Conservation (phyloP, 2,329 filamentous ascomycete genomes). For the Leptographium lundbergii region DNA sequence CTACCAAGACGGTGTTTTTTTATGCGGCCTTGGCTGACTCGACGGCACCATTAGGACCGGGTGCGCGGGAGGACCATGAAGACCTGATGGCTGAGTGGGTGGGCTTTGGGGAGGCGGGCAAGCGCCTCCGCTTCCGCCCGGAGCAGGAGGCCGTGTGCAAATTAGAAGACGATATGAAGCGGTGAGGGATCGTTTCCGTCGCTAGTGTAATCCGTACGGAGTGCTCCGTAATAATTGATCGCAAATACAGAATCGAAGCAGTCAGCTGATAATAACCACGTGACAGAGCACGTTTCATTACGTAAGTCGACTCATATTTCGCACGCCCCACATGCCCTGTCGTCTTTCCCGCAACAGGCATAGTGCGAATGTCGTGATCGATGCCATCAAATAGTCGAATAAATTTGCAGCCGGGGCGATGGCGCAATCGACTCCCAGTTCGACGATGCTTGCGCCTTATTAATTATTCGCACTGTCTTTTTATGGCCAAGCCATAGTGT, state of each 20-base stretch:
- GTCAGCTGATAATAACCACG: too few relatives aligned
- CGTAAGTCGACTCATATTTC: too few relatives aligned
- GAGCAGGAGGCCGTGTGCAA: slow-evolving; percentile 9
- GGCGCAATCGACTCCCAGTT: slow-evolving; percentile 10
- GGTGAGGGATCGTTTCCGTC: not conserved
- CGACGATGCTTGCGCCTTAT: not conserved
- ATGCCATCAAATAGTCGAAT: slow-evolving; percentile 2
- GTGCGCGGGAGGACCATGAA: slow-evolving; percentile 11
- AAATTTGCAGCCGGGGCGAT: slow-evolving; percentile 7
- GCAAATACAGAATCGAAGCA: too few relatives aligned
- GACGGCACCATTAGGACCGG: slow-evolving; percentile 5
- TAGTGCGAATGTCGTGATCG: slow-evolving; percentile 27
- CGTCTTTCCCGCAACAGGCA: slow-evolving; percentile 7
- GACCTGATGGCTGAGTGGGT: slow-evolving; percentile 11
- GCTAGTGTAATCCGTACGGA: too few relatives aligned
- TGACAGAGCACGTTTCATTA: not conserved
- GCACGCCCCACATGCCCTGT: not conserved
- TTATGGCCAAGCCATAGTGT: not conserved
- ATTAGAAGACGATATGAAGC: slow-evolving; percentile 6
- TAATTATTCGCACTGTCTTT: not conserved
- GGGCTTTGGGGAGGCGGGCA: slow-evolving; percentile 1
- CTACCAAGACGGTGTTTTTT: slow-evolving; percentile 28
- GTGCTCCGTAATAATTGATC: too few relatives aligned
- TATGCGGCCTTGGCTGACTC: slow-evolving; percentile 20
- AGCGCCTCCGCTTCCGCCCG: slow-evolving; percentile 7